Evolutionary conservation across 768 basidiomycete genomes (phyloP).

Genomic region (Harrya chromipes): DNA sequence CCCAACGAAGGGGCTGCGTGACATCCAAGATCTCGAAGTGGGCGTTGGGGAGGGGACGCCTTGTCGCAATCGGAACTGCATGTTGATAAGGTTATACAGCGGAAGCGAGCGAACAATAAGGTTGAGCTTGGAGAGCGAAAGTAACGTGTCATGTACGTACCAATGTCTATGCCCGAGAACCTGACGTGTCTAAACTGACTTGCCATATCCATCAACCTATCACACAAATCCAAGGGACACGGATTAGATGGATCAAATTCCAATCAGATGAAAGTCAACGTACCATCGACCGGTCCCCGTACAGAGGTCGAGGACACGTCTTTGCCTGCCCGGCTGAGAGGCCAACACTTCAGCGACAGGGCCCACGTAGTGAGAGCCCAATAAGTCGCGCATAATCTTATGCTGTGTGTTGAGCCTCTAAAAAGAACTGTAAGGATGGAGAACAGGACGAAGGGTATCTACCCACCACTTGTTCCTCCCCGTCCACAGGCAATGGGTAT

Average conservation of each 20-base stretch:
- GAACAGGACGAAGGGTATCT: neutral
- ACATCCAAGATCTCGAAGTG: slow-evolving; percentile 67
- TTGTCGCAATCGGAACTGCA: slow-evolving; percentile 69
- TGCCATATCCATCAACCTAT: slow-evolving; percentile 77
- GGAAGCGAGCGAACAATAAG: slow-evolving; percentile 10
- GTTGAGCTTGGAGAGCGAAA: slow-evolving; percentile 9
- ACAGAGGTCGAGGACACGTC: slow-evolving; percentile 68
- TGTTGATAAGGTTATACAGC: slow-evolving; percentile 4
- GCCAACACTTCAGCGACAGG: slow-evolving; percentile 56
- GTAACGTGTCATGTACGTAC: slow-evolving; percentile 39
- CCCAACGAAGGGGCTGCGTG: slow-evolving; percentile 49
- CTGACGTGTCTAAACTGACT: slow-evolving; percentile 56
- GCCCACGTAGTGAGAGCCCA: slow-evolving; percentile 58
- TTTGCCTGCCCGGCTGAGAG: slow-evolving; percentile 37
- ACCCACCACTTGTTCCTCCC: slow-evolving; percentile 63
- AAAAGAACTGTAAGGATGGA: neutral
- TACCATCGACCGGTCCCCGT: slow-evolving; percentile 76
- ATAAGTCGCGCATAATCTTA: slow-evolving; percentile 43
- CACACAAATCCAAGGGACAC: slow-evolving; percentile 9
- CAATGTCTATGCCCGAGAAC: slow-evolving; percentile 75
- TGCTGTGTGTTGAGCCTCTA: slow-evolving; percentile 58
- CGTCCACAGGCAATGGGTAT: slow-evolving; percentile 74
- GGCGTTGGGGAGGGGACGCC: slow-evolving; percentile 58
- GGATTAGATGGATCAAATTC: slow-evolving; percentile 18
- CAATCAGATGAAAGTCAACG: slow-evolving; percentile 24